A percentile compares a stretch with the other conserved stretches of the same genome.
phyloP scores from a whole-genome alignment of 345 rosid genomes.

The Aquilaria malaccensis region DNA sequence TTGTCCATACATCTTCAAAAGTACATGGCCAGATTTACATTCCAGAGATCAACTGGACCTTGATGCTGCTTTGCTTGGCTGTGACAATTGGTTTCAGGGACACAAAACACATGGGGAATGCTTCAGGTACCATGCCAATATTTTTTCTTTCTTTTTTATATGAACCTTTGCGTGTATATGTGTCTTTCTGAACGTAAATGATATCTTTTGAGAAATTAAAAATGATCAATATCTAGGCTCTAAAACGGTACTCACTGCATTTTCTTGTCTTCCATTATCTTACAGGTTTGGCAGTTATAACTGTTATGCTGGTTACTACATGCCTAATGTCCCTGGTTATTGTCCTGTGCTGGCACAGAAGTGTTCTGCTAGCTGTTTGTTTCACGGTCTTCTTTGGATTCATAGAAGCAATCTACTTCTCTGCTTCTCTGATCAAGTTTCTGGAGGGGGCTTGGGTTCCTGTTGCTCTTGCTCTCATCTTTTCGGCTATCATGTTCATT shows the following conservation, averaged over 20 bases:
- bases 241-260: slow-evolving; percentile 1
- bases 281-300: slow-evolving; percentile 88
- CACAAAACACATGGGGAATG: slow-evolving; percentile 84
- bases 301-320: slow-evolving; percentile 90
- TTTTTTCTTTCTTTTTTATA: not conserved
- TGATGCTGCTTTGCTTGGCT: slow-evolving; percentile 92
- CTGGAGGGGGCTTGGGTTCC: slow-evolving; percentile 96
- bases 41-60: slow-evolving; percentile 96
- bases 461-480: slow-evolving; percentile 56
- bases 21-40: slow-evolving; percentile 94
- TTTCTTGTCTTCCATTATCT: not conserved
- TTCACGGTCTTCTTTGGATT: slow-evolving; percentile 78
- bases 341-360: slow-evolving; percentile 79
- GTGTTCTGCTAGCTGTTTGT: slow-evolving; percentile 42
- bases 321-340: slow-evolving; percentile 83
- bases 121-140: slow-evolving; percentile 50
- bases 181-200: not conserved
- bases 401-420: slow-evolving; percentile 82
- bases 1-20: slow-evolving; percentile 91
- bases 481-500: slow-evolving; percentile 58
- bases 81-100: slow-evolving; percentile 91
- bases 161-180: not conserved
- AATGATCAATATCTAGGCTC: not conserved
- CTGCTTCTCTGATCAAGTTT: slow-evolving; percentile 89
- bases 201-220: not conserved